Evolutionary conservation across 768 basidiomycete species (phyloP).

Genomic region (Mrakia gelida): DNA sequence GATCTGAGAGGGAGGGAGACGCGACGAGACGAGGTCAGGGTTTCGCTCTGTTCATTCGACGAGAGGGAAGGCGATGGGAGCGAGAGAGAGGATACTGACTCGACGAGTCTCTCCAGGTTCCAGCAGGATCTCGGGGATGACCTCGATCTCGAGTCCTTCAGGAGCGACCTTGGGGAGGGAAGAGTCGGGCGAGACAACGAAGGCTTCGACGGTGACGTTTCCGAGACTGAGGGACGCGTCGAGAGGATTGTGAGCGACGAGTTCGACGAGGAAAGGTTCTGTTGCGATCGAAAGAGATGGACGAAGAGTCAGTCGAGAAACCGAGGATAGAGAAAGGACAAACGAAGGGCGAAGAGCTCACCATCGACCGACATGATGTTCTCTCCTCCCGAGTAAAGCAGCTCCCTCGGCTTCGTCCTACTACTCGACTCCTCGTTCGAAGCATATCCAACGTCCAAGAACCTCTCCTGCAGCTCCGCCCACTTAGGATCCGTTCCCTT

Average conservation of each 20-base stretch:
- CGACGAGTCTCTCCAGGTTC: constrained; percentile 58
- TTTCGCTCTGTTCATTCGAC: not conserved
- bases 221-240: constrained; percentile 42
- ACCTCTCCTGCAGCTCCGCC: constrained; percentile 62
- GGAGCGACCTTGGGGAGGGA: not conserved
- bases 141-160: constrained; percentile 52
- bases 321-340: no score
- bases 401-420: constrained; percentile 26
- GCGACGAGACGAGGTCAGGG: not conserved
- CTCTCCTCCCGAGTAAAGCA: constrained; percentile 34
- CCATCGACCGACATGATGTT: constrained; percentile 16
- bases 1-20: not conserved
- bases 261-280: constrained; percentile 43
- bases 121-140: constrained; percentile 59
- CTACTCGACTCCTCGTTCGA: constrained; percentile 39
- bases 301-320: not conserved
- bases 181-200: not conserved
- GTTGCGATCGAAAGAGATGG: no score
- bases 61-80: not conserved
- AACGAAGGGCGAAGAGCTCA: not conserved
- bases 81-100: no score
- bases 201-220: constrained; percentile 33
- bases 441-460: constrained; percentile 51
- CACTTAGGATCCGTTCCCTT: constrained; percentile 46
- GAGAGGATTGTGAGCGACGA: constrained; percentile 44